Evolutionary conservation across 805 yeast genomes (phyloP).

Genomic region (Metschnikowia matae): DNA sequence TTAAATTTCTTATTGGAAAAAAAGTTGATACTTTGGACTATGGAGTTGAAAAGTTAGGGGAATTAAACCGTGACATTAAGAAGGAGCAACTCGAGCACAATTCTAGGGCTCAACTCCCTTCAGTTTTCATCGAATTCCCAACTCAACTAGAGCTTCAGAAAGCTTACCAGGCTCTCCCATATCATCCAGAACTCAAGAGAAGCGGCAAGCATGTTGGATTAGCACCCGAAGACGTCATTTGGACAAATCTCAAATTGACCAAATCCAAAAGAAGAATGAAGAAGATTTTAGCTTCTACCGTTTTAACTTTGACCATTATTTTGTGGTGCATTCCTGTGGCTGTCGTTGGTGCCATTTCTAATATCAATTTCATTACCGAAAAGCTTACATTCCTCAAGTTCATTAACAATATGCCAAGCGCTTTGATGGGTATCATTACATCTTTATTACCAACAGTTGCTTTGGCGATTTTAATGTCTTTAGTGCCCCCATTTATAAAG

Average conservation of each 20-base stretch:
- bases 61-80: conserved; percentile 62
- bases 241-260: conserved; percentile 69
- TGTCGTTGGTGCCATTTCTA: conserved; percentile 92
- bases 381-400: conserved; percentile 73
- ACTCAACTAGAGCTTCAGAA: conserved; percentile 84
- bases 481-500: conserved; percentile 82
- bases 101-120: conserved; percentile 49
- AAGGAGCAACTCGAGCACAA: conserved; percentile 53
- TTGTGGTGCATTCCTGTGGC: conserved; percentile 98
- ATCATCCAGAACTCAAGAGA: conserved; percentile 43
- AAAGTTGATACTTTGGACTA: conserved; percentile 83
- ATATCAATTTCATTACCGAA: conserved; percentile 67
- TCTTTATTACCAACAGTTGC: conserved; percentile 82
- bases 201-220: conserved; percentile 56
- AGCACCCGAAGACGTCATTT: conserved; percentile 77
- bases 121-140: conserved; percentile 79
- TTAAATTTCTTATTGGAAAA: conserved; percentile 67
- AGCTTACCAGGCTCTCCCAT: conserved; percentile 79
- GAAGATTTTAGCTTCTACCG: conserved; percentile 54
- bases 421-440: conserved; percentile 77
- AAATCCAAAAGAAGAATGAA: conserved; percentile 55
- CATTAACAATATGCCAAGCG: conserved; percentile 66
- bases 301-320: conserved; percentile 64
- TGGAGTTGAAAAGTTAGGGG: conserved; percentile 61
- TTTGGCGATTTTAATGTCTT: conserved; percentile 76